These are phyloP conservation scores for Cucurbita moschata DNA, from an alignment of 306 rosid genomes.

Conservation along the genomic window DNA sequence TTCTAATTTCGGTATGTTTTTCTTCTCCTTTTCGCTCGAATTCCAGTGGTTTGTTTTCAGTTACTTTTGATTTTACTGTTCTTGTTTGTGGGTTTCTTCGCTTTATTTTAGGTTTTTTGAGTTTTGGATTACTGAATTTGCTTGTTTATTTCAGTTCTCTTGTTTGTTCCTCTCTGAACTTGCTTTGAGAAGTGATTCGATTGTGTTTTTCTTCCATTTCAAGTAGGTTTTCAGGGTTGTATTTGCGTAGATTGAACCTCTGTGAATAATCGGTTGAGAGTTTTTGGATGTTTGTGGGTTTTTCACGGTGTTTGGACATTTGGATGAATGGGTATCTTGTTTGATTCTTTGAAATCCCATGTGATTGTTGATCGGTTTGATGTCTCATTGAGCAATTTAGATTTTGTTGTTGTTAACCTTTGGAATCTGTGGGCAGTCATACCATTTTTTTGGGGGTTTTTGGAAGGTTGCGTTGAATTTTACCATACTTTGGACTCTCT, in stretches of 20 bases:
- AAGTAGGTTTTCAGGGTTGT: neutral
- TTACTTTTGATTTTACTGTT: neutral
- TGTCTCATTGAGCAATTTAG: neutral
- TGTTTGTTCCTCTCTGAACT: neutral
- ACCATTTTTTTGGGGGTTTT: neutral
- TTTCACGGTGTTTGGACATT: neutral
- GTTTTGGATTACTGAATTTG: neutral
- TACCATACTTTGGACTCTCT: neutral
- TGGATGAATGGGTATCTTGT: neutral
- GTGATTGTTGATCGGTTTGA: neutral
- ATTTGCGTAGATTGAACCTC: neutral
- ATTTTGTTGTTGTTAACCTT: neutral
- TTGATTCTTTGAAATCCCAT: neutral
- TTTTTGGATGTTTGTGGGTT: neutral
- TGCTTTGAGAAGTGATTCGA: neutral
- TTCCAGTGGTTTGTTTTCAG: neutral
- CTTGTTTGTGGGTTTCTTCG: neutral
- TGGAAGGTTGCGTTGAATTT: neutral
- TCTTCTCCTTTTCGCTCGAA: neutral
- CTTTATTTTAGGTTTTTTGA: neutral
- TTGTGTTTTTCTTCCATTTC: neutral
- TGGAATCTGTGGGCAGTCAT: neutral
- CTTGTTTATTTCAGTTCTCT: neutral
- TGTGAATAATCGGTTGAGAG: neutral
- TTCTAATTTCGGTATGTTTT: conserved; percentile 1